phyloP scores from a whole-genome alignment of 2,329 filamentous ascomycete species.

The Monascus ruber region DNA sequence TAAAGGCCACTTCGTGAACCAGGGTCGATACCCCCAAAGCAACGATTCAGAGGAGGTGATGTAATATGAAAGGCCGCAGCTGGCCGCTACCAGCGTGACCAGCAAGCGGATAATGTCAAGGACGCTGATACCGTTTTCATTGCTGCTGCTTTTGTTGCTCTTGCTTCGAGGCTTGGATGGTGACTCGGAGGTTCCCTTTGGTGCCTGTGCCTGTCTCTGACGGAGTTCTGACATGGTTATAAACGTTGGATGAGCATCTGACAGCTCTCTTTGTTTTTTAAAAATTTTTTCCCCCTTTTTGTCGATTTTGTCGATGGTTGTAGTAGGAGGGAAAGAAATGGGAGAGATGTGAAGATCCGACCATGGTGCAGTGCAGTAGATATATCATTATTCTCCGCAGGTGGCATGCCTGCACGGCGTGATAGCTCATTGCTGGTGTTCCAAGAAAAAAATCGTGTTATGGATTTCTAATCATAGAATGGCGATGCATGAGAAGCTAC shows the following conservation, averaged over 20 bases:
- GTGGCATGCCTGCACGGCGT: too few relatives aligned
- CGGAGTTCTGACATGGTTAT: constrained; percentile 19
- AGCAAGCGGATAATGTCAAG: constrained; percentile 61
- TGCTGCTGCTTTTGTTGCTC: constrained; percentile 8
- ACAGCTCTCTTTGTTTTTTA: background rate
- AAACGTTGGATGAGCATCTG: background rate
- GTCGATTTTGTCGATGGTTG: too few relatives aligned
- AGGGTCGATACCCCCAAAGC: constrained; percentile 57
- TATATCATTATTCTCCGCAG: too few relatives aligned
- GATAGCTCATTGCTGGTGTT: too few relatives aligned
- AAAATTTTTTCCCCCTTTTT: too few relatives aligned
- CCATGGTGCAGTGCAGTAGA: too few relatives aligned
- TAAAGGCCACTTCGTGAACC: constrained; percentile 46
- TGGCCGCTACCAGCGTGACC: constrained; percentile 54
- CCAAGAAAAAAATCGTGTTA: too few relatives aligned
- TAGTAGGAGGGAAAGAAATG: too few relatives aligned
- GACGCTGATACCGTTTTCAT: constrained; percentile 25
- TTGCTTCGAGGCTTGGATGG: constrained; percentile 1
- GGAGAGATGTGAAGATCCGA: too few relatives aligned
- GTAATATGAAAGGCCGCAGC: constrained; percentile 62
- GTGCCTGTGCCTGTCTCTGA: constrained; percentile 14
- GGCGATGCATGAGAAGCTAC: too few relatives aligned
- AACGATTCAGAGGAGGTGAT: constrained; percentile 59
- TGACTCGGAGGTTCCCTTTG: background rate
- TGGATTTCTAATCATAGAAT: too few relatives aligned